Conservation (phyloP, 2,329 filamentous ascomycete genomes). For the Dothideomycetidae sp. region DNA sequence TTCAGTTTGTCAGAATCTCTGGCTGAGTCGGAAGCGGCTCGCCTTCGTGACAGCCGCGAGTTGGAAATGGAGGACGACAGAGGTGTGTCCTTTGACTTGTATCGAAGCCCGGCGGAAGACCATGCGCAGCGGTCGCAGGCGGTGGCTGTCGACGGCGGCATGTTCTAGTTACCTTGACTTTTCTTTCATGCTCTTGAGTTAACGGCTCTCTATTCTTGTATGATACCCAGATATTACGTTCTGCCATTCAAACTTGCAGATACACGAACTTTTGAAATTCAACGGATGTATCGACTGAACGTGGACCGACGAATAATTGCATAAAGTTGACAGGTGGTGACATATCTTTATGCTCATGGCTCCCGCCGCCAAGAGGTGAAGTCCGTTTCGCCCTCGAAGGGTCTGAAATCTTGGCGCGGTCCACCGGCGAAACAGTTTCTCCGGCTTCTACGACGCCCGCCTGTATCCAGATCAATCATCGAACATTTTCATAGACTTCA, state of each 20-base stretch:
- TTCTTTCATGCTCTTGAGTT: not conserved
- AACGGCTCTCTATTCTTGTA: not conserved
- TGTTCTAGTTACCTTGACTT: slow-evolving; percentile 4
- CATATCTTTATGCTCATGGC: no score
- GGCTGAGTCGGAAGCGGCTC: slow-evolving; percentile 8
- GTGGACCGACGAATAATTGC: no score
- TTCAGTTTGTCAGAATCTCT: slow-evolving; percentile 8
- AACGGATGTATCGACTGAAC: no score
- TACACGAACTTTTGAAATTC: no score
- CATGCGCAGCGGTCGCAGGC: slow-evolving; percentile 1
- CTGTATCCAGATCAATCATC: no score
- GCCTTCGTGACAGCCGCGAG: slow-evolving; percentile 4
- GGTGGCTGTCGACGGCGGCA: slow-evolving; percentile 5
- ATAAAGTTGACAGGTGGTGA: no score
- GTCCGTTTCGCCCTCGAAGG: no score
- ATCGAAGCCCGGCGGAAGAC: slow-evolving; percentile 6
- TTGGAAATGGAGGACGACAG: slow-evolving; percentile 4
- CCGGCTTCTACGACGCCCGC: no score
- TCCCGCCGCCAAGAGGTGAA: no score
- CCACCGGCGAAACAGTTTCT: slow-evolving; percentile 3
- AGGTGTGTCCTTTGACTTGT: slow-evolving; percentile 6
- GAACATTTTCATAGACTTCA: slow-evolving; percentile 4
- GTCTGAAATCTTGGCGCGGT: slow-evolving; percentile 6
- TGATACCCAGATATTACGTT: not conserved
- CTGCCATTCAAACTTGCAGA: no score